Evolutionary conservation across 2,329 filamentous ascomycete genomes (phyloP).

Genomic region (Elsinoe necatrix): DNA sequence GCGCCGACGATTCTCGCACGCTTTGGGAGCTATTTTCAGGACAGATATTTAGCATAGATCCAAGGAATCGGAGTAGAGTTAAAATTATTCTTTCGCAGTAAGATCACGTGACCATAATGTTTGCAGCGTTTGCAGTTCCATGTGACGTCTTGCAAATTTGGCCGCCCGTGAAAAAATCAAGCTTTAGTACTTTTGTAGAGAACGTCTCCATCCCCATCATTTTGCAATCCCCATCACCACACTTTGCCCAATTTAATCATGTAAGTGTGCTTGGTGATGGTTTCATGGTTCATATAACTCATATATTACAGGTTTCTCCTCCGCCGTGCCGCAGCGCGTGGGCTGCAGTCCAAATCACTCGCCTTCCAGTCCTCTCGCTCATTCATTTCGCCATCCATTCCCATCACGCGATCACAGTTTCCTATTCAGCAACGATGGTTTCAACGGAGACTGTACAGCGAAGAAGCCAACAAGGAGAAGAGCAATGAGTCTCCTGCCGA

Average conservation of each 20-base stretch:
- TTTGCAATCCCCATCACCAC: background rate
- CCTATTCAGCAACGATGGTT: slow-evolving; percentile 22
- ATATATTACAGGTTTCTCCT: slow-evolving; percentile 44
- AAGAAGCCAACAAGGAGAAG: slow-evolving; percentile 31
- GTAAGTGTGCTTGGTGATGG: background rate
- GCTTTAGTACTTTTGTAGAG: background rate
- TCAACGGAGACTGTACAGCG: slow-evolving; percentile 43
- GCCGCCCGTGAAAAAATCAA: background rate
- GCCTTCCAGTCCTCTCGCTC: slow-evolving; percentile 37
- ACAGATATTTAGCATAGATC: no score
- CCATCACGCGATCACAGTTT: slow-evolving; percentile 34
- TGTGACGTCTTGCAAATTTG: background rate
- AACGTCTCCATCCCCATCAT: background rate
- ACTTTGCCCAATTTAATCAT: background rate
- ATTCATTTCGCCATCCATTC: slow-evolving; percentile 31
- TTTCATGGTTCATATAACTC: background rate
- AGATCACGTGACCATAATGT: background rate
- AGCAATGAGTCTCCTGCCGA: slow-evolving; percentile 19
- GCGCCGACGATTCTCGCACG: no score
- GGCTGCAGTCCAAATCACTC: slow-evolving; percentile 40
- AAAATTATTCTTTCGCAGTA: background rate
- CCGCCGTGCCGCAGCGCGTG: slow-evolving; percentile 49
- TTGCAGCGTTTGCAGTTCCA: background rate
- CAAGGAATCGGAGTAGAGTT: no score
- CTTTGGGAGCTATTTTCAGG: no score